A percentile compares a stretch with the other conserved stretches of the same genome.
Evolutionary conservation across 164 flowering plant species (phyloP).

Genomic region (Kalanchoe fedtschenkoi): DNA sequence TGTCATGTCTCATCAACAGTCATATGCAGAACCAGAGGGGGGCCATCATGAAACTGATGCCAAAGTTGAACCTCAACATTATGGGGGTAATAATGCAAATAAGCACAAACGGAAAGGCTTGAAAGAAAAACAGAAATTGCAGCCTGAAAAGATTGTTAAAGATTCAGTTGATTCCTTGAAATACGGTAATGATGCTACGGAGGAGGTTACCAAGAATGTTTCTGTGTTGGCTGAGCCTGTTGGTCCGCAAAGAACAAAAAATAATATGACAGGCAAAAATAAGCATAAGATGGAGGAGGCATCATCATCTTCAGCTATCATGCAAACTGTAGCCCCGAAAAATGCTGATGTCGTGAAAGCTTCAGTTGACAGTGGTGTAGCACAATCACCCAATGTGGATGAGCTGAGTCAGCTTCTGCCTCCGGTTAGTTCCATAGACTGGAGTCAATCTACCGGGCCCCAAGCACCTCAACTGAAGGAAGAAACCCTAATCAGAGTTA

Average conservation of each 20-base stretch:
- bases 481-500: slow-evolving; percentile 32
- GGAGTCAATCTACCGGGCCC: slow-evolving; percentile 22
- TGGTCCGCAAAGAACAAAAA: slow-evolving; percentile 42
- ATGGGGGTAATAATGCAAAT: slow-evolving; percentile 13
- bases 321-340: slow-evolving; percentile 14
- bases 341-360: slow-evolving; percentile 19
- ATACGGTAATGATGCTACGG: slow-evolving; percentile 16
- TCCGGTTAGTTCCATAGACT: slow-evolving; percentile 15
- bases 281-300: slow-evolving; percentile 49
- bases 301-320: slow-evolving; percentile 12
- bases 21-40: slow-evolving; percentile 17
- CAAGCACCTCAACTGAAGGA: slow-evolving; percentile 27
- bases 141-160: slow-evolving; percentile 16
- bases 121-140: slow-evolving; percentile 40
- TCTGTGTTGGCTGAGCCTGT: slow-evolving; percentile 22
- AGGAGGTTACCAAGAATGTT: slow-evolving; percentile 14
- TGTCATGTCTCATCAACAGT: slow-evolving; percentile 10
- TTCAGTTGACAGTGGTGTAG: slow-evolving; percentile 22
- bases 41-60: slow-evolving; percentile 12
- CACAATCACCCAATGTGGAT: slow-evolving; percentile 13
- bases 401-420: slow-evolving; percentile 21
- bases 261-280: slow-evolving; percentile 38
- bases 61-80: slow-evolving; percentile 17
- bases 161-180: slow-evolving; percentile 15
- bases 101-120: slow-evolving; percentile 24